Evolutionary conservation across 1,284 basidiomycete species (phyloP).

Genomic region (Microbotryum saponariae): DNA sequence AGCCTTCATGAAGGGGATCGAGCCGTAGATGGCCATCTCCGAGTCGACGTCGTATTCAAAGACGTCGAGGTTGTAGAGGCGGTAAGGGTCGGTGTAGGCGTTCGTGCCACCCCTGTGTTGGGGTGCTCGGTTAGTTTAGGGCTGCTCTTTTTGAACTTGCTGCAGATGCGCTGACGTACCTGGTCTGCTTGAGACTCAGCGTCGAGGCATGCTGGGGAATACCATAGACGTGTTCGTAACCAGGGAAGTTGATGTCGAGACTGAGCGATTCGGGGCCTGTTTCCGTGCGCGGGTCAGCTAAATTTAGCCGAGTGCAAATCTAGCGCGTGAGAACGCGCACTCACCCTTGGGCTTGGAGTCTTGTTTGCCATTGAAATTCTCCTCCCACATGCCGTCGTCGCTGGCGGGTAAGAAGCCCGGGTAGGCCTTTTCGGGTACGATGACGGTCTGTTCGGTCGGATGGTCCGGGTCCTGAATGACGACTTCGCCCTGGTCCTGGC

Average conservation of each 20-base stretch:
- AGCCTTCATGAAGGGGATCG: slow-evolving; percentile 87
- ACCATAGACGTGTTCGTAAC: slow-evolving; percentile 80
- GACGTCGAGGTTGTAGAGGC: slow-evolving; percentile 92
- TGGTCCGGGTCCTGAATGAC: slow-evolving; percentile 36
- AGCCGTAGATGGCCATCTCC: slow-evolving; percentile 83
- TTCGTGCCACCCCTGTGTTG: slow-evolving; percentile 44
- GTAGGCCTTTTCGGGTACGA: slow-evolving; percentile 49
- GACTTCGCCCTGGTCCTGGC: slow-evolving; percentile 36
- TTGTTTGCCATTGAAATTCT: slow-evolving; percentile 73
- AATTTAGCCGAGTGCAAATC: not conserved
- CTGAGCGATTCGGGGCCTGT: slow-evolving; percentile 87
- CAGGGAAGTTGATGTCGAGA: slow-evolving; percentile 87
- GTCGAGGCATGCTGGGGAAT: slow-evolving; percentile 94
- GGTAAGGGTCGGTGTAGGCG: slow-evolving; percentile 80
- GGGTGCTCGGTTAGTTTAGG: not conserved
- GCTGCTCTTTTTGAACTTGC: not conserved
- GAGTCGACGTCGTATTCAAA: slow-evolving; percentile 93
- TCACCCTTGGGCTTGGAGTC: slow-evolving; percentile 92
- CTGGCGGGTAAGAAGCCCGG: slow-evolving; percentile 45
- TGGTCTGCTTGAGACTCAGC: slow-evolving; percentile 77
- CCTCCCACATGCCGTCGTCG: slow-evolving; percentile 81
- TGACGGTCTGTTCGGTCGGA: slow-evolving; percentile 40
- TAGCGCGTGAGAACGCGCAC: slow-evolving; percentile 8
- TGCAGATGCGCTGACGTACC: slow-evolving; percentile 45
- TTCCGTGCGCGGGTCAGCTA: slow-evolving; percentile 1